Conservation (phyloP, 73 alveolate genomes). For the Paraurostyla sp. region DNA sequence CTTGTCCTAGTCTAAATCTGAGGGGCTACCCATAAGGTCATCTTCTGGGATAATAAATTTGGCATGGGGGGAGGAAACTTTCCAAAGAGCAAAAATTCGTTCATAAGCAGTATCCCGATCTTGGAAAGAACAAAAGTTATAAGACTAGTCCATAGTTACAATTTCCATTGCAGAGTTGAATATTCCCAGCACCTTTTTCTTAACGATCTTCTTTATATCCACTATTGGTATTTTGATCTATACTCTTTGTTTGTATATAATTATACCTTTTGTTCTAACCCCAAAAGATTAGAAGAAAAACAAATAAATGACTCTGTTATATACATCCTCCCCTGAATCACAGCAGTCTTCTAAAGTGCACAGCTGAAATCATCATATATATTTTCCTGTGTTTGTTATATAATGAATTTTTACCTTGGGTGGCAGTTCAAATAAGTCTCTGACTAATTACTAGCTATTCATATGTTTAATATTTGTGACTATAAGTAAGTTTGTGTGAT, state of each 20-base stretch:
- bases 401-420: constrained; percentile 5
- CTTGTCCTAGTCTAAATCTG: not conserved
- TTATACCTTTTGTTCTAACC: constrained; percentile 46
- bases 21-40: not conserved
- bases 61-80: constrained; percentile 56
- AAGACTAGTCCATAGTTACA: constrained; percentile 1
- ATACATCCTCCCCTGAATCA: constrained; percentile 50
- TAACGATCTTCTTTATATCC: constrained; percentile 22
- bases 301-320: constrained; percentile 56
- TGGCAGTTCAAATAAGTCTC: constrained; percentile 53
- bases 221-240: constrained; percentile 45
- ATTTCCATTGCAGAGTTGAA: constrained; percentile 41
- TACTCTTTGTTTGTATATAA: not conserved
- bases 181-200: constrained; percentile 32
- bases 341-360: constrained; percentile 37
- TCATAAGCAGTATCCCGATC: constrained; percentile 52
- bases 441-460: constrained; percentile 42
- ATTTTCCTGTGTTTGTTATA: constrained; percentile 18
- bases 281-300: constrained; percentile 39
- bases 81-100: constrained; percentile 50
- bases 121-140: constrained; percentile 34
- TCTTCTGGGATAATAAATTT: not conserved
- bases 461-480: too few species aligned
- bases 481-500: too few species aligned
- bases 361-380: constrained; percentile 63